These are phyloP conservation scores for Naganishia vaughanmartiniae DNA, from an alignment of 768 basidiomycete genomes.

Conservation along the genomic window DNA sequence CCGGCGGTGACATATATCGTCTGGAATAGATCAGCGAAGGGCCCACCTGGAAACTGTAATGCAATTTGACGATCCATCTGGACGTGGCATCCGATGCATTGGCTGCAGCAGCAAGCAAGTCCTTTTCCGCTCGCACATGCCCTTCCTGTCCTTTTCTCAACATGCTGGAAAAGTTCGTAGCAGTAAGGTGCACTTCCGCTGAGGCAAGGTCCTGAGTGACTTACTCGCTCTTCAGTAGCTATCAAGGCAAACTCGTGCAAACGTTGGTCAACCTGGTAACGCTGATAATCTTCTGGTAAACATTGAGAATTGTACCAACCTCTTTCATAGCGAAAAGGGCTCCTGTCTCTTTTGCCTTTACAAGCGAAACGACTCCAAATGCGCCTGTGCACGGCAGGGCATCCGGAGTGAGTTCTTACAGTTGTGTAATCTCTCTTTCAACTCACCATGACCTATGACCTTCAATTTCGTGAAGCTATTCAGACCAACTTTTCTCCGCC, in stretches of 20 bases:
- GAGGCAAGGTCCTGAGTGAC: constrained; percentile 56
- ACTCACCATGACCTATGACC: constrained; percentile 85
- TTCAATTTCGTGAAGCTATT: constrained; percentile 84
- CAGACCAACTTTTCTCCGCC: constrained; percentile 74
- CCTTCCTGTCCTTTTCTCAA: constrained; percentile 95
- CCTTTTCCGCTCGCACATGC: constrained; percentile 91
- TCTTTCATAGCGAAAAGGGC: constrained; percentile 95
- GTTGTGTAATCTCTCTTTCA: constrained; percentile 29
- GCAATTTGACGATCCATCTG: constrained; percentile 90
- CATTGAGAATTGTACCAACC: constrained; percentile 56
- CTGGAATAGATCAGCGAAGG: not conserved
- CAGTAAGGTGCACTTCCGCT: constrained; percentile 32
- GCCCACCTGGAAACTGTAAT: constrained; percentile 61
- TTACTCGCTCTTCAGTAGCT: constrained; percentile 52
- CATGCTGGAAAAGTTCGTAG: constrained; percentile 61
- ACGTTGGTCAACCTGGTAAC: not conserved
- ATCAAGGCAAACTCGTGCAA: not conserved
- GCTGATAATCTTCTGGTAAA: too few species aligned
- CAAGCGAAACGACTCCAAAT: constrained; percentile 92
- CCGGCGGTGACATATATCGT: not conserved
- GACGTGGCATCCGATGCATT: constrained; percentile 76
- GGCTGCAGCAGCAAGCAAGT: constrained; percentile 86
- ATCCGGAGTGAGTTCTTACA: constrained; percentile 34
- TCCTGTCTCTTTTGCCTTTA: constrained; percentile 74
- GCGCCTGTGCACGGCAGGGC: constrained; percentile 61